Evolutionary conservation across 306 rosid genomes (phyloP).

Genomic region (Astragalus glycyphyllos): DNA sequence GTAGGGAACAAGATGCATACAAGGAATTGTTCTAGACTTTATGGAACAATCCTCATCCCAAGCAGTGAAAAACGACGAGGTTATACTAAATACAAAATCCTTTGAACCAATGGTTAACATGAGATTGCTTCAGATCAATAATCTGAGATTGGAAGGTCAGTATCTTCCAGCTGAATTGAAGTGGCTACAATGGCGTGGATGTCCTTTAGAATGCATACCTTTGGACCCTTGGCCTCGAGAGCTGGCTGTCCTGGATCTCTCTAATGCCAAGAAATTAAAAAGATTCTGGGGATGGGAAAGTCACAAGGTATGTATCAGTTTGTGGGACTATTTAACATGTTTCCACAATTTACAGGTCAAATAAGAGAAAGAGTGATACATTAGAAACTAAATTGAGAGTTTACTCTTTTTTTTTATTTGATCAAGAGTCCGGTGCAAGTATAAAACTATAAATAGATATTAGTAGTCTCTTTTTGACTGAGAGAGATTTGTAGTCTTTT

Average conservation of each 20-base stretch:
- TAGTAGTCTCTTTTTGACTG: too few species aligned
- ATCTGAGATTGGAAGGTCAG: constrained; percentile 56
- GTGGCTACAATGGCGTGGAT: constrained; percentile 76
- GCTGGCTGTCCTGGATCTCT: constrained; percentile 68
- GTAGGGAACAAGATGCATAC: constrained; percentile 51
- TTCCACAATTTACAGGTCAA: too few species aligned
- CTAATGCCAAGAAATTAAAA: constrained; percentile 51
- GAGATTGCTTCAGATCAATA: constrained; percentile 64
- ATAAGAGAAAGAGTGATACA: too few species aligned
- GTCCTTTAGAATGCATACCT: constrained; percentile 56
- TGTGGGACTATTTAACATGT: too few species aligned
- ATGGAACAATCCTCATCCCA: constrained; percentile 26
- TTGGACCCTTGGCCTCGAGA: constrained; percentile 52
- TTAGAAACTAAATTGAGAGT: too few species aligned
- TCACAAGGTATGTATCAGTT: constrained; percentile 42
- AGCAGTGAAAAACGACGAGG: constrained; percentile 41
- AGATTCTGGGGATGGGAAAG: constrained; percentile 41
- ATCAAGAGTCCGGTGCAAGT: not conserved
- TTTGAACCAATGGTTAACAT: constrained; percentile 55
- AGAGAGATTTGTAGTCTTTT: not conserved
- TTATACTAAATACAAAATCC: constrained; percentile 43
- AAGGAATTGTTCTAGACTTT: constrained; percentile 64
- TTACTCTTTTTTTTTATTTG: not conserved
- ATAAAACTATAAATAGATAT: not conserved
- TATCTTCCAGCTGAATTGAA: constrained; percentile 59